Conservation (phyloP, 139 green algal species). For the Coccomyxa sp. region DNA sequence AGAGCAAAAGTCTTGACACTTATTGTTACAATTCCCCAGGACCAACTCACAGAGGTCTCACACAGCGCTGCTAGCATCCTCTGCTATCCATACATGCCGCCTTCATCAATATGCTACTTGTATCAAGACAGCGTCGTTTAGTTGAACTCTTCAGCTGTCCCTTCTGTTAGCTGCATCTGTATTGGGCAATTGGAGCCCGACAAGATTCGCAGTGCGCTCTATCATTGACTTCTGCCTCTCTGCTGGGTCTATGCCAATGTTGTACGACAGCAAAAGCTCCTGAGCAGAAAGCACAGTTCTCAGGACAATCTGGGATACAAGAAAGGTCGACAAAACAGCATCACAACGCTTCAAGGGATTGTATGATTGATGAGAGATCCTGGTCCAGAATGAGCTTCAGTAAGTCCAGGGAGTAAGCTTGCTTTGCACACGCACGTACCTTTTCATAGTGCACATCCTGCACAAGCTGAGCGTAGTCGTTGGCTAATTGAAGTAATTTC, state of each 20-base stretch:
- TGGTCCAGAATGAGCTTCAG: no score
- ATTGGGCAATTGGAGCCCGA: constrained; percentile 38
- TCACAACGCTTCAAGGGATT: not conserved
- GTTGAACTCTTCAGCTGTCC: no score
- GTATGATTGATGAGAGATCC: not conserved
- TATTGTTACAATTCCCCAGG: no score
- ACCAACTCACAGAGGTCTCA: no score
- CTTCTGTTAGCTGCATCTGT: not conserved
- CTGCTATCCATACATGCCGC: no score
- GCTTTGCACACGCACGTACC: not conserved
- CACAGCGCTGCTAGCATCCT: no score
- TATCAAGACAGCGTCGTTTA: no score
- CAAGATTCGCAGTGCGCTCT: constrained; percentile 27
- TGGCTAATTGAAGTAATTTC: constrained; percentile 24
- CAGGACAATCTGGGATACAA: not conserved
- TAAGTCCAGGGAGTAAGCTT: not conserved
- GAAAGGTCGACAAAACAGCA: not conserved
- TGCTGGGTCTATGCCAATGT: constrained; percentile 44
- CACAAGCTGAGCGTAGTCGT: constrained; percentile 35
- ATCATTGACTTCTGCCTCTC: constrained; percentile 29
- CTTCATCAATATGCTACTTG: no score
- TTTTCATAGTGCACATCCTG: constrained; percentile 33
- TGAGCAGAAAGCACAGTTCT: constrained; percentile 10
- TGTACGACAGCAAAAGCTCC: constrained; percentile 53
- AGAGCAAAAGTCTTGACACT: no score